Evolutionary conservation across 1,284 basidiomycete genomes (phyloP).

Genomic region (Thecaphora frezii): DNA sequence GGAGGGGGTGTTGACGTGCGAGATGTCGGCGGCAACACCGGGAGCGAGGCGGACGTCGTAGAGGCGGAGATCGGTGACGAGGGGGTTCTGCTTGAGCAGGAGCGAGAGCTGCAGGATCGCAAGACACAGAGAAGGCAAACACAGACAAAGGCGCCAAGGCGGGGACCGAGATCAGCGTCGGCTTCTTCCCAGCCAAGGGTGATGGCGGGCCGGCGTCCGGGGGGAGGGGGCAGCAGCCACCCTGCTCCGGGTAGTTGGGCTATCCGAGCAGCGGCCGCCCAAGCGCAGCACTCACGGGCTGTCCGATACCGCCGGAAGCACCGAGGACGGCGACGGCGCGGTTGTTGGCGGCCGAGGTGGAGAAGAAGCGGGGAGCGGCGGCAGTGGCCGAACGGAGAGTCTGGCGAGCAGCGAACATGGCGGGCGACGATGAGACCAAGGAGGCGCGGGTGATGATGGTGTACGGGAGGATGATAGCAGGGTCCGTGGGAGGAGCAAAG

Average conservation of each 20-base stretch:
- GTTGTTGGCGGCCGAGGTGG: slow-evolving; percentile 71
- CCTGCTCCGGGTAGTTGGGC: too few relatives aligned
- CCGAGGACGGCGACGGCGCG: slow-evolving; percentile 87
- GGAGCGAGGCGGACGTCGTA: slow-evolving; percentile 57
- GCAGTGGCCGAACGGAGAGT: slow-evolving; percentile 36
- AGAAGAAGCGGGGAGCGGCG: slow-evolving; percentile 68
- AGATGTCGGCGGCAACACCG: slow-evolving; percentile 62
- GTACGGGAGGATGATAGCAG: too few relatives aligned
- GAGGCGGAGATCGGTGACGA: slow-evolving; percentile 69
- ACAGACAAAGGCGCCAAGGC: too few relatives aligned
- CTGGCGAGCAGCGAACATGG: slow-evolving; percentile 52
- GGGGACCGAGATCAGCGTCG: too few relatives aligned
- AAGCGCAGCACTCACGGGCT: slow-evolving; percentile 63
- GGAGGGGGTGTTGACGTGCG: slow-evolving; percentile 85
- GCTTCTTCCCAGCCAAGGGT: too few relatives aligned
- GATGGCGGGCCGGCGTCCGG: too few relatives aligned
- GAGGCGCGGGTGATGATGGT: too few relatives aligned
- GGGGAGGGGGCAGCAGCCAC: too few relatives aligned
- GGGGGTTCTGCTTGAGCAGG: slow-evolving; percentile 80
- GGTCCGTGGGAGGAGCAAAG: too few relatives aligned
- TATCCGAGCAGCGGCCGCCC: too few relatives aligned
- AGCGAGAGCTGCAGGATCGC: slow-evolving; percentile 67
- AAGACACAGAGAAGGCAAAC: neutral
- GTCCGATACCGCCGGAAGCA: slow-evolving; percentile 80
- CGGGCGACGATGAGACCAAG: neutral